These are phyloP conservation scores for Mycena vitilis DNA, from an alignment of 768 basidiomycete genomes.

Conservation along the genomic window DNA sequence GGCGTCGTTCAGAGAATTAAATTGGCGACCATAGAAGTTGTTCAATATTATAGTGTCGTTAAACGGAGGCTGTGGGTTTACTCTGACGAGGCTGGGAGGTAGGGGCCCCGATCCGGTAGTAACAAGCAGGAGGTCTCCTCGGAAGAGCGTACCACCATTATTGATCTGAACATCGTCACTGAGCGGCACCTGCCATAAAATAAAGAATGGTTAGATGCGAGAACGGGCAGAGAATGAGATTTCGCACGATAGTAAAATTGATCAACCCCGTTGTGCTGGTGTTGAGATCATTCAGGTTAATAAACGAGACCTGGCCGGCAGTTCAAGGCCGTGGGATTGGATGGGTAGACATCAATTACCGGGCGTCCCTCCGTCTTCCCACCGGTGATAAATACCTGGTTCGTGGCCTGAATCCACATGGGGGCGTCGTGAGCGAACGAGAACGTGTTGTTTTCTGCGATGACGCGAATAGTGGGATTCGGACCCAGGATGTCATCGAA, in stretches of 20 bases:
- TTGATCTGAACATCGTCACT: constrained; percentile 52
- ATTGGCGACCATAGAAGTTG: constrained; percentile 58
- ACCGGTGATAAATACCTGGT: constrained; percentile 65
- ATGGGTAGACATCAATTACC: constrained; percentile 48
- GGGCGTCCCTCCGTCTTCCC: constrained; percentile 57
- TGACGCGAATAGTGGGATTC: constrained; percentile 55
- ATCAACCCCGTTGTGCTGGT: constrained; percentile 28
- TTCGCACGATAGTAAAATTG: constrained; percentile 28
- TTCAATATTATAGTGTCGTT: constrained; percentile 54
- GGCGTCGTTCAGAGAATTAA: constrained; percentile 60
- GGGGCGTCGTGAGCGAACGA: constrained; percentile 71
- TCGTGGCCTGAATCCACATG: constrained; percentile 60
- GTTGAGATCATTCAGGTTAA: constrained; percentile 37
- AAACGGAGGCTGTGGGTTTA: constrained; percentile 52
- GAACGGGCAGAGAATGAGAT: not conserved
- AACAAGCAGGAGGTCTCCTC: constrained; percentile 57
- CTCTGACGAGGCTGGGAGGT: constrained; percentile 49
- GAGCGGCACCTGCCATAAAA: constrained; percentile 38
- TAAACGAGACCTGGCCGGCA: constrained; percentile 53
- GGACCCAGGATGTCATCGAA: constrained; percentile 60
- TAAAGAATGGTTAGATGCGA: constrained; percentile 38
- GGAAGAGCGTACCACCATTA: constrained; percentile 60
- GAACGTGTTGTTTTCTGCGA: constrained; percentile 57
- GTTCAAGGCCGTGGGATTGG: constrained; percentile 52
- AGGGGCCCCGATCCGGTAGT: constrained; percentile 60